Evolutionary conservation across 2,329 filamentous ascomycete species (phyloP), one percentile per base, ranked within the genome.

Genomic region (Gremmenia infestans): DNA sequence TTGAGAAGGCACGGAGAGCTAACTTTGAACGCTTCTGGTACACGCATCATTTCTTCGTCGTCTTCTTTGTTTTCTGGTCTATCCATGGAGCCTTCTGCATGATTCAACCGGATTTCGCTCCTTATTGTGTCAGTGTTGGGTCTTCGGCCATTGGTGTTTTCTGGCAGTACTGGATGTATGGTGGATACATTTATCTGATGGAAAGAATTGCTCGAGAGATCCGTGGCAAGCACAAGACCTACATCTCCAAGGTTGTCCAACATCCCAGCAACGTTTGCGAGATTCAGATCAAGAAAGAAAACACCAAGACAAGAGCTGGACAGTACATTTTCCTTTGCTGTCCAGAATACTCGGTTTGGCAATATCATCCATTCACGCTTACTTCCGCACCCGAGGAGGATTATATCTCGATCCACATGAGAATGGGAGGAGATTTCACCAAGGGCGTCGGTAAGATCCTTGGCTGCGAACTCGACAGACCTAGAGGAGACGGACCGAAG

Each of bases 1-100:
- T 88, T 14, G 89, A 93, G 74, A 89, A 89, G 76, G 83, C 85
- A 9, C 81, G 89, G 50, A 83, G 89, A 53, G 86, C 87, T 59
- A 92, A 94, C 75, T 93, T 90, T 71, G 89, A 93, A 72, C 87
- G 89, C 25, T 95, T 94, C 78, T 95, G 90, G 89, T 92, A 91
- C 72, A 90, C 87, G 1, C 89, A 95, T 73, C 90, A 94, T 75
- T 81, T 94, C 71, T 94, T 94, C 71, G 83, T 93, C 72, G 68
- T 93, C 61, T 94, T 94, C 80, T 94, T 94, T 76, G 78, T 93
- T 64, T 92, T 94, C 78, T 94, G 89, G 89, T 86, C 89, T n/a
- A 81, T 93, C 66, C 90, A 95, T 72, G 90, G 89, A 56, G 87
- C 88, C 25, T 94, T 91, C 76, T 93, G 90, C 73, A 93, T 94